Base-by-base conservation (phyloP, 208 protist genomes). In the Acanthamoeba castellanii region DNA sequence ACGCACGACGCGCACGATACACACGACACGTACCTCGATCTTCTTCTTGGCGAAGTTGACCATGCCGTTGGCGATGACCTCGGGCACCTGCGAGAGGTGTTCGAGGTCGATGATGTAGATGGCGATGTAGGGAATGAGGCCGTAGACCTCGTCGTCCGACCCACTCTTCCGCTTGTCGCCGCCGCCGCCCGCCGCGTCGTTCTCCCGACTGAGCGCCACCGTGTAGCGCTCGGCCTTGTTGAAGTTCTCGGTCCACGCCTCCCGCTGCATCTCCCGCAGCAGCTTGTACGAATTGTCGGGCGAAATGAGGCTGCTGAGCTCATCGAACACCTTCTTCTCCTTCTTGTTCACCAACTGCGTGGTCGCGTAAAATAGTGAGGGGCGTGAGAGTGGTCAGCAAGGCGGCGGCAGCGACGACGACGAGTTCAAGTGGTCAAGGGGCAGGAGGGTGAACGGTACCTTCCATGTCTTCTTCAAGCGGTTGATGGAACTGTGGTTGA, bases 41-140 rank as follows among this genome's bases (percentile, higher is more conserved):
- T 27, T 74, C 89, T 55, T 74, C 61, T 93, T 93, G n/a, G 37
- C 47, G 27, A 93, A 93, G 89, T 93, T 93, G 30, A 93, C 64
- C 61, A 93, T 32, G 20, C 89, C 89, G 27, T 57, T 78, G 18
- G 20, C 57, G 9, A 93, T 32, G 6, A 22, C 20, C 25, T 93
- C 89, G 18, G 89, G 89, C 0, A 93, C 66, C 25, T 72, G 89
- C 20, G 37, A 55, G n/a, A 93, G 34, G 89, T 93, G 89, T 32
- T 93, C 89, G 45, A 93, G 66, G 64, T 93, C 89, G 42, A 93
- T 93, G 34, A 93, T 78, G 89, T 93, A 93, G 34, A 93, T 93
- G 32, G 64, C 89, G 52, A 93, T 78, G 64, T 93, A 78, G 66
- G 89, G 89, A 14, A 93, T 72, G 45, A 93, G 45, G 22, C 64